Base-by-base conservation (phyloP, 1,139 yeast genomes). In the Yamadazyma triangularis region DNA sequence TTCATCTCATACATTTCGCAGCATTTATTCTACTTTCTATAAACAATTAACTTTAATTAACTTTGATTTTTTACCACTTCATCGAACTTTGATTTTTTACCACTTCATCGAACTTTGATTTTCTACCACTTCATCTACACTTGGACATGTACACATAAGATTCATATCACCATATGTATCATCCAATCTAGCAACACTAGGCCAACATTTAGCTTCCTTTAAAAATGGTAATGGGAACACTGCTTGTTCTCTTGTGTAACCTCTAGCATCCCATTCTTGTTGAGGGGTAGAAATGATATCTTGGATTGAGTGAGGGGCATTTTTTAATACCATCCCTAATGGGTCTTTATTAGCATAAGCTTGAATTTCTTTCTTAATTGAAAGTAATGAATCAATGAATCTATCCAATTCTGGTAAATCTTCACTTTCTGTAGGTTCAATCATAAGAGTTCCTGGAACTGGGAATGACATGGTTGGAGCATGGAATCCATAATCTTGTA, bases 381-480 rank as follows among this genome's bases (percentile, higher is more conserved):
- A 60, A 41, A 91, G 78, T 69, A 91, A 73, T 2, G 97, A 78
- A 39, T 87, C 91, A 39, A 88, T 79, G 60, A 91, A 91, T 50
- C 96, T 74, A 60, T 91, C 93, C 45, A 91, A 70, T 64, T 91
- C 98, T 33, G 70, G 84, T 51, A 83, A 64, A 52, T 87, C 79
- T 63, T 91, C 98, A 14, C 93, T 81, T 61, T 91, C 98, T 4
- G 98, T 91, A 36, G 98, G 98, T 63, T 91, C 98, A 44, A 91
- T 80, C 98, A 91, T 91, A 47, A 91, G 72, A 3, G 98, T 91
- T 39, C 95, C 95, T 9, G 96, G 89, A 32, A 91, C 95, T 14
- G 98, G 98, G 85, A 93, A 91, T 2, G 97, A 91, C 87, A 91
- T 80, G 29, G 98, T 91, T 44, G 98, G 98, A 1, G 96, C 96